These are phyloP conservation scores for Cladophialophora immunda DNA, from an alignment of 2,329 filamentous ascomycete genomes.

Conservation along the genomic window DNA sequence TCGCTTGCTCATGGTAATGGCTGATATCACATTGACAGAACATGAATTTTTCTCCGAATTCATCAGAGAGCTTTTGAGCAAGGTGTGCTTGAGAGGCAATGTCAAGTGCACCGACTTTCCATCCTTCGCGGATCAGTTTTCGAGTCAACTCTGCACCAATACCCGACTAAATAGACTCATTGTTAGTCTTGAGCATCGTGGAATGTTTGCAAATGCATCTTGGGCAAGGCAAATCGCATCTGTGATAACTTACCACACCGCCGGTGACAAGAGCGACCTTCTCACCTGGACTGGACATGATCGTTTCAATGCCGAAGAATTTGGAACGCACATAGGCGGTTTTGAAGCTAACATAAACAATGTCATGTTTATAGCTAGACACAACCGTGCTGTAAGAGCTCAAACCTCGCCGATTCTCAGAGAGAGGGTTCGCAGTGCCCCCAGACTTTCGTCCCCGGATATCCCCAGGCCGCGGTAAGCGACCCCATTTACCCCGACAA, in stretches of 20 bases:
- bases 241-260: slow-evolving; percentile 48
- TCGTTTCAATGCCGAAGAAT: not conserved
- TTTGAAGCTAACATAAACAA: not conserved
- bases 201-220: no score
- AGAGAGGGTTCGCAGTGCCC: not conserved
- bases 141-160: slow-evolving; percentile 56
- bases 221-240: not conserved
- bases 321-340: not conserved
- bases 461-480: not conserved
- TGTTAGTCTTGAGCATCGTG: not conserved
- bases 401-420: not conserved
- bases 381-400: not conserved
- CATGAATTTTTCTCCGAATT: slow-evolving; percentile 49
- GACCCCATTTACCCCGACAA: not conserved
- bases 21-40: slow-evolving; percentile 58
- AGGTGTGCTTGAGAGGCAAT: slow-evolving; percentile 37
- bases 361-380: not conserved
- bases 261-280: slow-evolving; percentile 53
- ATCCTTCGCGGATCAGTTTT: slow-evolving; percentile 48
- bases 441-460: not conserved
- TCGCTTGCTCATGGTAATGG: slow-evolving; percentile 56
- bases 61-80: slow-evolving; percentile 42
- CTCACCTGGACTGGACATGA: not conserved
- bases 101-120: slow-evolving; percentile 48
- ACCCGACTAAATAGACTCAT: slow-evolving; percentile 50